phyloP scores from a whole-genome alignment of 306 rosid species.

The Senna tora region DNA sequence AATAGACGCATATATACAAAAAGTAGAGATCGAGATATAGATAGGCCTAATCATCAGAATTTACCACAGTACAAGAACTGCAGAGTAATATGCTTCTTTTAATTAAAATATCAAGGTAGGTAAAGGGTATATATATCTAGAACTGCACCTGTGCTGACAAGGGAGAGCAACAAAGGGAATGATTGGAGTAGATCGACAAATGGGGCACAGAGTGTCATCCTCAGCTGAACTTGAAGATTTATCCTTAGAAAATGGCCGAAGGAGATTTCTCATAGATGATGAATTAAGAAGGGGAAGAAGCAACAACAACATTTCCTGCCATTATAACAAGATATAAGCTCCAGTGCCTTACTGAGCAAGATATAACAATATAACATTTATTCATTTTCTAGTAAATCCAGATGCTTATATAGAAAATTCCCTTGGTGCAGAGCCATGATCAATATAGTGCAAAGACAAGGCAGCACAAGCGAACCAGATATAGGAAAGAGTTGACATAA shows the following conservation, averaged over 20 bases:
- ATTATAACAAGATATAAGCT: constrained; percentile 41
- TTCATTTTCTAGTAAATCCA: constrained; percentile 26
- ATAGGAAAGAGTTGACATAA: not conserved
- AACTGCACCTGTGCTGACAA: constrained; percentile 87
- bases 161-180: constrained; percentile 92
- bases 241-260: constrained; percentile 85
- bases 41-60: constrained; percentile 8
- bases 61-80: not conserved
- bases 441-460: not conserved
- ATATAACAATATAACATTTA: no score
- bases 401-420: not conserved
- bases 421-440: not conserved
- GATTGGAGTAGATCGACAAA: constrained; percentile 85
- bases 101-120: not conserved
- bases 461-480: not conserved
- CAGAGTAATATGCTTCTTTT: not conserved
- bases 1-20: not conserved
- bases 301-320: constrained; percentile 93
- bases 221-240: constrained; percentile 76
- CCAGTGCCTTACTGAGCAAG: constrained; percentile 22
- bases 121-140: constrained; percentile 1
- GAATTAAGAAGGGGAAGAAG: constrained; percentile 99
- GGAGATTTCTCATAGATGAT: constrained; percentile 76
- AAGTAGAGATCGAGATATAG: not conserved
- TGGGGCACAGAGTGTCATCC: constrained; percentile 73